Evolutionary conservation across 208 protist species (phyloP).

Genomic region (Leishmania major): DNA sequence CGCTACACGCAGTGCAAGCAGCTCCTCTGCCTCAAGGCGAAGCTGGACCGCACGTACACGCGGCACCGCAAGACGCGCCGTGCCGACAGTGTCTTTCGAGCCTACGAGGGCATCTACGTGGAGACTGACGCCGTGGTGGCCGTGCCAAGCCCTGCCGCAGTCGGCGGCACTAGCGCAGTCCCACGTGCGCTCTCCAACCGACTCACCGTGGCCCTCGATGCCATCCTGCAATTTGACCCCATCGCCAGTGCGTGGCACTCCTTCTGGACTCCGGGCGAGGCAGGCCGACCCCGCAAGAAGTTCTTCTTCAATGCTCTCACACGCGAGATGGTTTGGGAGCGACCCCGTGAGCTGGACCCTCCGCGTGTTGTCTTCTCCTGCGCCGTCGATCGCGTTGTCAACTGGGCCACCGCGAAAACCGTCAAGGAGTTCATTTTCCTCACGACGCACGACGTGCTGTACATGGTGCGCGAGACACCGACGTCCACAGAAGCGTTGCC

Average conservation of each 20-base stretch:
- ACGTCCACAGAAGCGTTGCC: not conserved
- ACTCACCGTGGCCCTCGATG: slow-evolving; percentile 23
- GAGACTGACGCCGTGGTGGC: slow-evolving; percentile 39
- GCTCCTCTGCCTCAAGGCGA: slow-evolving; percentile 54
- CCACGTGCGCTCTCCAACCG: slow-evolving; percentile 34
- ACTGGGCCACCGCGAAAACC: slow-evolving; percentile 42
- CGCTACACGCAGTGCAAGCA: slow-evolving; percentile 66
- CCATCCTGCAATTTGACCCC: slow-evolving; percentile 60
- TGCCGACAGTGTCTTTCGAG: slow-evolving; percentile 76
- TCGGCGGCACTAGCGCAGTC: slow-evolving; percentile 12
- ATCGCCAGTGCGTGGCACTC: slow-evolving; percentile 66
- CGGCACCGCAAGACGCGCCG: slow-evolving; percentile 65
- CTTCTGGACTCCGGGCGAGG: slow-evolving; percentile 42
- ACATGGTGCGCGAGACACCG: slow-evolving; percentile 29
- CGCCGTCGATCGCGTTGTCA: slow-evolving; percentile 40
- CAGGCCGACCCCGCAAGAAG: slow-evolving; percentile 31
- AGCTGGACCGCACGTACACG: slow-evolving; percentile 44
- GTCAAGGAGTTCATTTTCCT: slow-evolving; percentile 42
- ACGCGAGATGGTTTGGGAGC: slow-evolving; percentile 42
- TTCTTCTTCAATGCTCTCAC: slow-evolving; percentile 61
- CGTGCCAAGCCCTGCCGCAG: slow-evolving; percentile 10
- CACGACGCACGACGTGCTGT: slow-evolving; percentile 35
- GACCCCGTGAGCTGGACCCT: slow-evolving; percentile 35
- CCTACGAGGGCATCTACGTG: slow-evolving; percentile 79
- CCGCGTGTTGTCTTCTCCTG: slow-evolving; percentile 54